Base-by-base conservation (phyloP, 805 yeast genomes). In the Ogataea zsoltii region DNA sequence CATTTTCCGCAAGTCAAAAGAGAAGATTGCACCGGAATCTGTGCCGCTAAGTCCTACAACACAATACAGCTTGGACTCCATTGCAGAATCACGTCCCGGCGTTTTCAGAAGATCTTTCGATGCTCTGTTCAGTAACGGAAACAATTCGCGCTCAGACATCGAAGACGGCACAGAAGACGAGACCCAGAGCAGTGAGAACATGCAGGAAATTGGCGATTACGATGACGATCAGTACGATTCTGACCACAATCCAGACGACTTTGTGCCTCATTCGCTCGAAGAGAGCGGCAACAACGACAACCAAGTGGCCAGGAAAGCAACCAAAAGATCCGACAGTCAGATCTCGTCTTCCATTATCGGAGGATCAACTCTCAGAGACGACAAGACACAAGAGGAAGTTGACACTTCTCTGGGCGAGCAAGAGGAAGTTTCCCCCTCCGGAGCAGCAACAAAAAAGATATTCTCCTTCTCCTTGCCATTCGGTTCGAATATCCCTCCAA, bases 381-480 rank as follows among this genome's bases (percentile, higher is more conserved):
- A 33, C 14, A 14, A 43, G 17, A 29, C 25, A 9, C 49, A 44
- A 2, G 39, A 39, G 28, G 46, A 44, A 14, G 41, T 46, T 16
- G 63, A 59, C 14, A 55, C 31, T 11, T n/a, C n/a, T n/a, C 51
- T 45, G 29, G 55, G 33, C 14, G 56, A 51, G 37, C 45, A 66
- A 21, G 55, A 68, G 26, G 68, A 61, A n/a, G n/a, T n/a, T 43
- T 41, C 41, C 15, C 41, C 51, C 11, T 41, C 57, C 33, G 30
- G 44, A 38, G 28, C 47, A n/a, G 30, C 50, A 13, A 45, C 62
- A 2, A 43, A 49, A 11, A 60, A 60, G 54, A 73, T 78, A 38
- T 79, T 79, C 49, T 69, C 78, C 32, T 81, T 82, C 51, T 74
- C 83, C 15, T 67, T 82, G 42, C 87, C 87, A 3, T 78, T 82